Evolutionary conservation across 2,329 filamentous ascomycete genomes (phyloP), one percentile per base, ranked within the genome.

Genomic region (Parastagonospora avenae): DNA sequence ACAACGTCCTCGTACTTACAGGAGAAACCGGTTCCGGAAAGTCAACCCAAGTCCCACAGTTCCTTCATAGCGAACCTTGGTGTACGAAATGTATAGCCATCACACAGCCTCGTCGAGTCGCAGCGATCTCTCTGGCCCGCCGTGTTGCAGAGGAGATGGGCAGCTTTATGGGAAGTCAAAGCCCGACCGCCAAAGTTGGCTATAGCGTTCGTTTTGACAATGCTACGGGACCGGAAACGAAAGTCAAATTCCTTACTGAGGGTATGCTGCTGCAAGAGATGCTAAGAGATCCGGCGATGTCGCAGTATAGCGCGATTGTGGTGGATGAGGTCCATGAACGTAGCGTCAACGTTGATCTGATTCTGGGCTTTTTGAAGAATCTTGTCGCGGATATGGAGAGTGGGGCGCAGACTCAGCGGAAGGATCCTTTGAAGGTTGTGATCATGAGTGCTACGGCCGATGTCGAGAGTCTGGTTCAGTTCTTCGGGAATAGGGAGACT

Each of bases 381-480:
- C 83, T 97, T 40, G 77, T 94, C 1, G 78, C 80, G 1, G 79
- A 82, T 2, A 80, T 86, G 48, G 82, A 84, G 32, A 79, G 83
- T 38, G 85, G 89, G 6, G 84, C 89, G 19, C 19, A 24, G 4
- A 89, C 89, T 4, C 89, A 89, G 28, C 63, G 70, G 16, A 60
- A 66, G 27, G 50, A 63, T 43, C 87, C 89, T 1, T 77, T 99
- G 48, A 97, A 96, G 72, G 86, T 97, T 3, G 84, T 96, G 30
- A 85, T 97, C 68, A 99, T 99, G 94, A 97, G 92, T 80, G 94
- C 94, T 42, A 99, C 94, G 6, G 91, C 92, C 32, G 91, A 97
- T 71, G 86, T 96, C 50, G 87, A 93, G 53, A 85, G 83, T 48
- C 85, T 97, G 29, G 81, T 85, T 37, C 77, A 79, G 0, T 97